Base-by-base conservation (phyloP, 1,284 basidiomycete genomes). In the Microbotryum saponariae region DNA sequence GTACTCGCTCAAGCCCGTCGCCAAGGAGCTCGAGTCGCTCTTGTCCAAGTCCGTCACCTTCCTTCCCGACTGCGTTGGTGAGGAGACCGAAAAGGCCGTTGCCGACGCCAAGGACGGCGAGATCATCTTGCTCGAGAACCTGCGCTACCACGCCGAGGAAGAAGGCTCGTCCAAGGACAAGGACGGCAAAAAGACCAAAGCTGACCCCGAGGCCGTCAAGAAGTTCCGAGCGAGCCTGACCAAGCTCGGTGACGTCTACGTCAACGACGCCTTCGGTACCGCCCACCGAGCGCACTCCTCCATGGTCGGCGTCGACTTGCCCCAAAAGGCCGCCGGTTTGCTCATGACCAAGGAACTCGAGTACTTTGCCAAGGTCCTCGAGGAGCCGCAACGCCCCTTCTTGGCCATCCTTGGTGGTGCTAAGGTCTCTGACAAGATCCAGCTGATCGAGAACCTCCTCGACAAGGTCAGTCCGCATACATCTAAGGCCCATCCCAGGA, bases 331-430 rank as follows among this genome's bases (percentile, higher is more conserved):
- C 9, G 85, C 93, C 47, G 94, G 94, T 54, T 93, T 96, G 82
- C 82, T 98, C 70, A 89, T 98, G 82, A 97, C 94, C 82, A 97
- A 97, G 79, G 94, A 98, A 78, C 86, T 98, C 71, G 93, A 97
- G 74, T 98, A 87, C 82, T 98, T 98, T 77, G 91, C 94, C 61
- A 97, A 97, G 80, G 93, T 91, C 59, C 83, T 98, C 55, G 94
- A 98, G 78, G 85, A 82, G 72, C 94, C 94, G 51, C 91, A 96
- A 74, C 81, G 89, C 60, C 94, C 94, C 25, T 98, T 98, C 86
- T 83, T 98, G 61, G 94, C 93, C 61, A 98, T 98, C 76, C 85
- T 98, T 63, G 96, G 96, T 73, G 94, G 94, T 76, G 94, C 94
- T 62, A 98, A 98, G 81, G 91, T 98, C 55, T 94, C 92, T 44